Evolutionary conservation across 805 yeast species (phyloP).

Genomic region (Schwanniomyces yamadae): DNA sequence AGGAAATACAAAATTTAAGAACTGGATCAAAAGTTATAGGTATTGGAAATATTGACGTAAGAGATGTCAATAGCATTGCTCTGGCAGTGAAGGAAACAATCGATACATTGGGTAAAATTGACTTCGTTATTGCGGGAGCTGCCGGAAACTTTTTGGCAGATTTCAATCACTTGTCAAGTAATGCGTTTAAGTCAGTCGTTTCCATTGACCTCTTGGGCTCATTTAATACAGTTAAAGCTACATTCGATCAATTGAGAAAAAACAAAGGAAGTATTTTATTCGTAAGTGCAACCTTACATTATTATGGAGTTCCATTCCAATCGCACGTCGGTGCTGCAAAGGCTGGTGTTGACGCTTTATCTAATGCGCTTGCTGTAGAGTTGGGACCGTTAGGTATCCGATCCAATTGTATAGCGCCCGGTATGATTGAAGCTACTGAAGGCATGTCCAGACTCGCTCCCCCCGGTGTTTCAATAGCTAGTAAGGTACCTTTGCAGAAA

Average conservation of each 20-base stretch:
- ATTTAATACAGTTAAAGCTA: slow-evolving; percentile 85
- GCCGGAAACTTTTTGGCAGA: slow-evolving; percentile 91
- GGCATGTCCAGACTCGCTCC: slow-evolving; percentile 69
- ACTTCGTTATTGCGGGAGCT: slow-evolving; percentile 90
- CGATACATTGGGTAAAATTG: slow-evolving; percentile 69
- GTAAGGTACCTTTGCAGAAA: slow-evolving; percentile 63
- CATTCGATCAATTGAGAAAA: slow-evolving; percentile 59
- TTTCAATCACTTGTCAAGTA: slow-evolving; percentile 72
- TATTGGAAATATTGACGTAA: slow-evolving; percentile 72
- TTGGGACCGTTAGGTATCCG: slow-evolving; percentile 87
- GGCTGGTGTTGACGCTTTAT: slow-evolving; percentile 90
- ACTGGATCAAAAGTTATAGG: slow-evolving; percentile 69
- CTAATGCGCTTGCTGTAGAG: slow-evolving; percentile 84
- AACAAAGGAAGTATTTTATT: slow-evolving; percentile 73
- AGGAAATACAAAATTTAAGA: slow-evolving; percentile 58
- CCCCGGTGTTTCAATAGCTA: slow-evolving; percentile 36
- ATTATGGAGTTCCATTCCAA: slow-evolving; percentile 86
- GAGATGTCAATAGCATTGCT: slow-evolving; percentile 59
- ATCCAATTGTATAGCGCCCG: slow-evolving; percentile 87
- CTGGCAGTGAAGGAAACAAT: slow-evolving; percentile 69
- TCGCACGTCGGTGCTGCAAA: slow-evolving; percentile 92
- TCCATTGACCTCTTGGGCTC: slow-evolving; percentile 87
- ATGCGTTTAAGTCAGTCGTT: slow-evolving; percentile 86
- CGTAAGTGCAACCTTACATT: slow-evolving; percentile 87
- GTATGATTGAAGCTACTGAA: slow-evolving; percentile 84